phyloP scores from a whole-genome alignment of 805 yeast genomes.

The Clavispora santaluciae region DNA sequence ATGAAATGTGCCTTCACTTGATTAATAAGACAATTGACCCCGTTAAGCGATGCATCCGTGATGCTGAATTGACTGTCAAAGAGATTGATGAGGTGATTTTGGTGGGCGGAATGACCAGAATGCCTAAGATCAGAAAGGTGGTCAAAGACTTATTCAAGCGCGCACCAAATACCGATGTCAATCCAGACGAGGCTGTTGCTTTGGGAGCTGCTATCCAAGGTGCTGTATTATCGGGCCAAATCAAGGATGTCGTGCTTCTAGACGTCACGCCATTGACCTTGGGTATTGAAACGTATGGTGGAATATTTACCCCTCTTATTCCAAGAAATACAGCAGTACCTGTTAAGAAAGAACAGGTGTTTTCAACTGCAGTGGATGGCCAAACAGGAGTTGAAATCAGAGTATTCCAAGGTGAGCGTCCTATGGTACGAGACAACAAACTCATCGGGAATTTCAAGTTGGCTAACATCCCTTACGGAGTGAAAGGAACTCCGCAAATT shows the following conservation, averaged over 20 bases:
- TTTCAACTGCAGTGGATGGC: constrained; percentile 79
- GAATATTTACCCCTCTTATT: constrained; percentile 73
- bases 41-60: constrained; percentile 68
- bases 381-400: constrained; percentile 80
- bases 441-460: constrained; percentile 70
- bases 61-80: constrained; percentile 60
- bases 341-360: constrained; percentile 64
- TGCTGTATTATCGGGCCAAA: constrained; percentile 24
- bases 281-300: constrained; percentile 84
- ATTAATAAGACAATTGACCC: constrained; percentile 68
- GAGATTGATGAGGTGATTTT: constrained; percentile 71
- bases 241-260: constrained; percentile 22
- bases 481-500: constrained; percentile 78
- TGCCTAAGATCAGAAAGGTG: constrained; percentile 70
- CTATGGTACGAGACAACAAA: constrained; percentile 72
- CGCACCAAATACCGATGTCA: constrained; percentile 66
- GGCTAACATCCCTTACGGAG: constrained; percentile 67
- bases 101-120: constrained; percentile 89
- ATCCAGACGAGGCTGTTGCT: constrained; percentile 57
- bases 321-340: constrained; percentile 78
- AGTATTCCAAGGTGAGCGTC: constrained; percentile 78
- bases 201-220: constrained; percentile 29
- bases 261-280: constrained; percentile 26
- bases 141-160: constrained; percentile 58
- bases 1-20: constrained; percentile 58